Evolutionary conservation across 345 rosid genomes (phyloP), one percentile per base, ranked within the genome.

Genomic region (Eucalyptus regnans): DNA sequence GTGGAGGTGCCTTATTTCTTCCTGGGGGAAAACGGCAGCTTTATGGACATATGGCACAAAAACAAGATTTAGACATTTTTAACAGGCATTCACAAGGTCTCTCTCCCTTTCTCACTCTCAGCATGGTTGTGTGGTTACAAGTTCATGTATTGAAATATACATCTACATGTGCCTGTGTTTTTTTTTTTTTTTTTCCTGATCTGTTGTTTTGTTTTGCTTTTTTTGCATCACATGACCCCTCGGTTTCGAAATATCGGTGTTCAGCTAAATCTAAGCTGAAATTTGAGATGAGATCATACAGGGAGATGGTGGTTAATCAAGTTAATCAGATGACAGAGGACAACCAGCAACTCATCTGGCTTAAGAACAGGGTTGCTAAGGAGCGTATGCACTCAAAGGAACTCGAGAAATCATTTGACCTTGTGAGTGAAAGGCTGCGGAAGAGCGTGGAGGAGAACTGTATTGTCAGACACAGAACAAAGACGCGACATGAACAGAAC

Each of bases 21-120:
- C 89, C 90, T 5, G 99, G 99, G 90, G 99, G 99, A 20, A 92
- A 93, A 87, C 98, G 97, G 58, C 99, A 95, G 46, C 96, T 97
- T 8, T 98, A 91, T 94, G 99, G 99, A 89, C 96, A 87, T 92
- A 90, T 98, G 94, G 97, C 98, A 37, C 10, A 54, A 17, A 93
- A 94, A 91, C 95, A 95, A 60, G 99, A 98, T 92, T 20, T 98
- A 88, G 97, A 95, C 23, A 7, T 48, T 52, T 97, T 98, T 91
- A 96, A 96, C 90, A 93, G 91, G 88, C 99, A 98, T 88, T 94
- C 92, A 14, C 98, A 93, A 66, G 99, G 99, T 97, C 44, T 84
- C 44, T 84, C 49, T 71, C 88, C 29, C 80, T 92, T 41, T 80
- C 88, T 86, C 88, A 76, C 88, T 60, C 58, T 81, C 76, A 7